Evolutionary conservation across 306 rosid genomes (phyloP).

Genomic region (Heteromeles arbutifolia): DNA sequence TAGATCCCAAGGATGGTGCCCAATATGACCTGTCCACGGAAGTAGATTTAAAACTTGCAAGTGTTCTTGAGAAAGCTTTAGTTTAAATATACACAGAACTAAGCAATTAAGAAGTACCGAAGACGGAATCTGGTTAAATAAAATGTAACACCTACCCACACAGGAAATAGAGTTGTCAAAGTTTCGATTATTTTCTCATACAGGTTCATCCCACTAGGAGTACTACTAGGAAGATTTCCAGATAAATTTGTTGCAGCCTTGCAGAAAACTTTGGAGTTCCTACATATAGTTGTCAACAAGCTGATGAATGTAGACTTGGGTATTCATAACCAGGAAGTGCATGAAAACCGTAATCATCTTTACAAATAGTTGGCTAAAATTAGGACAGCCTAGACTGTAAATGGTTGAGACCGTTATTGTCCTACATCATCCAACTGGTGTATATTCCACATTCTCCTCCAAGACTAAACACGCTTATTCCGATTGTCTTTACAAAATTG

Average conservation of each 20-base stretch:
- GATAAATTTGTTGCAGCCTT: slow-evolving; percentile 49
- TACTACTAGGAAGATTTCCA: slow-evolving; percentile 47
- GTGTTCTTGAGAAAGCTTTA: slow-evolving; percentile 14
- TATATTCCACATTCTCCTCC: neutral
- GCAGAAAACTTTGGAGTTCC: slow-evolving; percentile 54
- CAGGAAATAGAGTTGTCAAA: slow-evolving; percentile 82
- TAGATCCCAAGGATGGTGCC: slow-evolving; percentile 76
- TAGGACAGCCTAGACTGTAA: neutral
- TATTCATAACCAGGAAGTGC: neutral
- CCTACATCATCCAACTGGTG: neutral
- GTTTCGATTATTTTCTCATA: slow-evolving; percentile 72
- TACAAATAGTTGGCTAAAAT: neutral
- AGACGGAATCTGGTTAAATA: neutral
- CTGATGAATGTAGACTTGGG: neutral
- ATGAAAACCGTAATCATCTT: neutral
- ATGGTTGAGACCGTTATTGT: neutral
- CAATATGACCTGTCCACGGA: slow-evolving; percentile 59
- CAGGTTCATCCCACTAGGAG: slow-evolving; percentile 34
- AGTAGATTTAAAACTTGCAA: slow-evolving; percentile 20
- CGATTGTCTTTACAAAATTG: neutral
- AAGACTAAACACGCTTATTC: neutral
- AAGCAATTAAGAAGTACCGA: neutral
- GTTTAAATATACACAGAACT: slow-evolving; percentile 1
- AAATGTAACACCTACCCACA: slow-evolving; percentile 60
- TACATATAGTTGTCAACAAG: slow-evolving; percentile 21